A percentile compares a stretch with the other conserved stretches of the same genome.
phyloP scores from a whole-genome alignment of 2,329 filamentous ascomycete genomes.

The Parastagonospora avenae region DNA sequence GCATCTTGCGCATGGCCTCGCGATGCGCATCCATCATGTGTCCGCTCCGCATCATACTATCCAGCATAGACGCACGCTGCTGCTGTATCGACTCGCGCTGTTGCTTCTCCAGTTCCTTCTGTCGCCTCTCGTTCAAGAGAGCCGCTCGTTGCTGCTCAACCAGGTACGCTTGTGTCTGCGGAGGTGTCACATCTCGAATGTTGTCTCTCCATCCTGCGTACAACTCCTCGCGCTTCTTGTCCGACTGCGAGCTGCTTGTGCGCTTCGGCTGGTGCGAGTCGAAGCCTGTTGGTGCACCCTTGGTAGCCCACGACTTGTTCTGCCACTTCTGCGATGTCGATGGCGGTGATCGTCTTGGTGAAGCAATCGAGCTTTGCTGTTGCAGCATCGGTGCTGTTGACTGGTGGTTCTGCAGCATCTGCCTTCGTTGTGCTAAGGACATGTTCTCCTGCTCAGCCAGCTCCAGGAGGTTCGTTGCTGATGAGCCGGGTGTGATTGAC shows the following conservation, averaged over 20 bases:
- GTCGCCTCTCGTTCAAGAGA: slow-evolving; percentile 67
- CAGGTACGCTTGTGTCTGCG: slow-evolving; percentile 20
- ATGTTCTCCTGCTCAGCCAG: slow-evolving; percentile 64
- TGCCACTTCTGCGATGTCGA: slow-evolving; percentile 38
- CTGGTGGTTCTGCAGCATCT: slow-evolving; percentile 44
- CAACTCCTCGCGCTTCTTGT: slow-evolving; percentile 40
- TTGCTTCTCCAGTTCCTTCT: slow-evolving; percentile 65
- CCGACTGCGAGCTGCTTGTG: slow-evolving; percentile 25
- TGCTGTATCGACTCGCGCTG: slow-evolving; percentile 63
- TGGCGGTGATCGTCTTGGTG: slow-evolving; percentile 24
- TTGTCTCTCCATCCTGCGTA: slow-evolving; percentile 44
- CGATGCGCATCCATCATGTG: slow-evolving; percentile 77
- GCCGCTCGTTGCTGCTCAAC: slow-evolving; percentile 47
- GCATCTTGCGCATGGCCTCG: slow-evolving; percentile 80
- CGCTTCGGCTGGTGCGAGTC: slow-evolving; percentile 48
- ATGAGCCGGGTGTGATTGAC: slow-evolving; percentile 42
- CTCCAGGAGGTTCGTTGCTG: slow-evolving; percentile 32
- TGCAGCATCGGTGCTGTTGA: slow-evolving; percentile 11
- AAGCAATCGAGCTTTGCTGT: slow-evolving; percentile 14
- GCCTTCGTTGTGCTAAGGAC: slow-evolving; percentile 68
- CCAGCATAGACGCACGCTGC: slow-evolving; percentile 67
- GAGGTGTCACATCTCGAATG: slow-evolving; percentile 31
- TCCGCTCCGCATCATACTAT: slow-evolving; percentile 76
- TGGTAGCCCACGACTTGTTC: slow-evolving; percentile 31
- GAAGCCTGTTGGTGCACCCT: slow-evolving; percentile 34